These are phyloP conservation scores for Trichosporon coremiiforme DNA, from an alignment of 1,284 basidiomycete species.

Conservation along the genomic window DNA sequence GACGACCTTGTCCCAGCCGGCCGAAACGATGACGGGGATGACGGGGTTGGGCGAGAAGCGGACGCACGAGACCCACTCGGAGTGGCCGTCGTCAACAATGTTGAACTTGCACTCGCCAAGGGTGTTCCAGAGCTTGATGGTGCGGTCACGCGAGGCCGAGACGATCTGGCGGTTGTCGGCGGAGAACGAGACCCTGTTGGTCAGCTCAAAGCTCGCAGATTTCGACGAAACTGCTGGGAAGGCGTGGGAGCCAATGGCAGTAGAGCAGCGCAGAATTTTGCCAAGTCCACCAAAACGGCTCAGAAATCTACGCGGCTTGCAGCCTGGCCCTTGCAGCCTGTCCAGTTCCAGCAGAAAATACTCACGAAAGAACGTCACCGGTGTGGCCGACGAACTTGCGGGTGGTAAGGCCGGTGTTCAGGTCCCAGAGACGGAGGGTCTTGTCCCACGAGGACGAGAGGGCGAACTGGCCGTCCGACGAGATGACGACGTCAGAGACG, in stretches of 20 bases:
- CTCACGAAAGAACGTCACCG: conserved; percentile 85
- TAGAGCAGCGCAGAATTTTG: not conserved
- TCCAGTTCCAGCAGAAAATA: conserved; percentile 27
- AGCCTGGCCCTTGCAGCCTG: not conserved
- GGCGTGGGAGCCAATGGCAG: conserved; percentile 15
- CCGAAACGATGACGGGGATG: conserved; percentile 98
- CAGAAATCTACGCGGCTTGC: not conserved
- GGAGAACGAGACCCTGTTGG: conserved; percentile 77
- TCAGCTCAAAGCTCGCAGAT: not conserved
- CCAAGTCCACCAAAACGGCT: not conserved
- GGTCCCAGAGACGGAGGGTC: conserved; percentile 98
- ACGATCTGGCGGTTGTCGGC: conserved; percentile 99
- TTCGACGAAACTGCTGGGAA: conserved; percentile 11
- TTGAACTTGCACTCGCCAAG: conserved; percentile 99
- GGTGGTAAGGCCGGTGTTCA: conserved; percentile 91
- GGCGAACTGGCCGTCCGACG: conserved; percentile 98
- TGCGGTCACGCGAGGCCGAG: conserved; percentile 92
- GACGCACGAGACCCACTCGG: conserved; percentile 98
- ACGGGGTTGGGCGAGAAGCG: conserved; percentile 98
- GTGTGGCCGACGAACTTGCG: conserved; percentile 98
- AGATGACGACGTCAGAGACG: conserved; percentile 98
- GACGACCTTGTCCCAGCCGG: conserved; percentile 99
- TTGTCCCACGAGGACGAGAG: conserved; percentile 99
- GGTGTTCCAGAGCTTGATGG: conserved; percentile 99
- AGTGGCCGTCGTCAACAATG: conserved; percentile 98